Base-by-base conservation (phyloP, 2,329 filamentous ascomycete genomes). In the Cladosporium sphaerospermum region DNA sequence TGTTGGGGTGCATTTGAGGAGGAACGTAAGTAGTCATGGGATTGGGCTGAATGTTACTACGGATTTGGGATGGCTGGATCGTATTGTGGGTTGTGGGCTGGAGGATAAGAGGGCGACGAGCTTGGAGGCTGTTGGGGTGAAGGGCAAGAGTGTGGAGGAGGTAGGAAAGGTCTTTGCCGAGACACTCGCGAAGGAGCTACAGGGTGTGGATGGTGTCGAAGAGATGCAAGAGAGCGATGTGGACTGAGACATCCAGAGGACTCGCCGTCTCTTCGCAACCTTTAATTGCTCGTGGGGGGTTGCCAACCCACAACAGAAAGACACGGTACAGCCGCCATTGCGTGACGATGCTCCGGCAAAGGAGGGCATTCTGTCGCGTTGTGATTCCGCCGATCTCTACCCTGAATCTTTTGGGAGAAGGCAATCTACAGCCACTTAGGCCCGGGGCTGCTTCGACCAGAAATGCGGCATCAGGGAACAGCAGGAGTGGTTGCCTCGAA, bases 71-170 rank as follows among this genome's bases (percentile, higher is more conserved):
- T 88, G 81, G 79, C 85, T 81, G 63, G 74, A 79, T 19, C 78
- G 91, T 57, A 95, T 97, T 68, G 84, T 91, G n/a, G 86, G 90
- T 11, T 97, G 92, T 75, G 93, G 93, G 0, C 71, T 97, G 37
- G 83, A 85, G 56, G 91, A 86, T 19, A 88, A 87, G 72, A 76
- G 79, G 56, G 85, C 88, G 50, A 95, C 89, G n/a, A 91, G 82
- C 67, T 77, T 96, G 54, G 74, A 75, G 58, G 75, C 73, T 37
- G 78, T 87, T 68, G 72, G 73, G 0, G 68, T 73, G 4, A 41
- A 46, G 9, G 68, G 63, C 1, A 57, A 58, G 33, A 60, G 55
- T 28, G 69, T 76, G 2, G 67, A 70, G 46, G 62, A 67, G 37
- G 73, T 74, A 11, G 73, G 65, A 10, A 55, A 55, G 2, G 59